These are phyloP conservation scores for Talinum fruticosum DNA, from an alignment of 148 eudicot genomes.

Conservation along the genomic window DNA sequence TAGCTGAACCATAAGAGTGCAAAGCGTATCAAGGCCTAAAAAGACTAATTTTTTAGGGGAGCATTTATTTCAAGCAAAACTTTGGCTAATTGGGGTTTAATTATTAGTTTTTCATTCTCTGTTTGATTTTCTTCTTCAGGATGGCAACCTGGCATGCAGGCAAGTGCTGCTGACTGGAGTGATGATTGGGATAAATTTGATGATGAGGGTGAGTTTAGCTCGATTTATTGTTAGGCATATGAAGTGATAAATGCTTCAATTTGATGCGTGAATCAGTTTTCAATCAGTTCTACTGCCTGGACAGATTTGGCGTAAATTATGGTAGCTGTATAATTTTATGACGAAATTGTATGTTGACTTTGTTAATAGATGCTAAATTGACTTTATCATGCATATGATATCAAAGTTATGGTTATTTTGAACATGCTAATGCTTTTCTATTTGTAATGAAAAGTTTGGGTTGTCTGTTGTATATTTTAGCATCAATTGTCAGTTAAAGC, in stretches of 20 bases:
- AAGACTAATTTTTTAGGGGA: background rate
- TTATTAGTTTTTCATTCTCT: slow-evolving; percentile 14
- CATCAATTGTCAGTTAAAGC: background rate
- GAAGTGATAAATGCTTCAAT: background rate
- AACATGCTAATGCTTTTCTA: background rate
- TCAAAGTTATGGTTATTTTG: background rate
- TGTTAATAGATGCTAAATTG: background rate
- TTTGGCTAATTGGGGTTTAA: background rate
- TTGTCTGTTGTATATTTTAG: background rate
- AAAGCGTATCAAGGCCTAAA: background rate
- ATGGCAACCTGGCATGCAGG: slow-evolving; percentile 96
- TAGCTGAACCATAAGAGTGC: background rate
- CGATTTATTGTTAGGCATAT: background rate
- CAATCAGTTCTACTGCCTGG: background rate
- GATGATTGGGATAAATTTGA: slow-evolving; percentile 95
- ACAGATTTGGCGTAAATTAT: background rate
- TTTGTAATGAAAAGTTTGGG: background rate
- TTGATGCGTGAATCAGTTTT: background rate
- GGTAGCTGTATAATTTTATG: background rate
- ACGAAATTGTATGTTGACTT: background rate
- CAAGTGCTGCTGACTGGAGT: slow-evolving; percentile 92
- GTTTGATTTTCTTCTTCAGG: slow-evolving; percentile 44
- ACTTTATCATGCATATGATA: background rate
- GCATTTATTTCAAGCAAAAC: background rate
- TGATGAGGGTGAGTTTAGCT: slow-evolving; percentile 67